Evolutionary conservation across 1,139 yeast genomes (phyloP).

Genomic region (Diutina catenulata): DNA sequence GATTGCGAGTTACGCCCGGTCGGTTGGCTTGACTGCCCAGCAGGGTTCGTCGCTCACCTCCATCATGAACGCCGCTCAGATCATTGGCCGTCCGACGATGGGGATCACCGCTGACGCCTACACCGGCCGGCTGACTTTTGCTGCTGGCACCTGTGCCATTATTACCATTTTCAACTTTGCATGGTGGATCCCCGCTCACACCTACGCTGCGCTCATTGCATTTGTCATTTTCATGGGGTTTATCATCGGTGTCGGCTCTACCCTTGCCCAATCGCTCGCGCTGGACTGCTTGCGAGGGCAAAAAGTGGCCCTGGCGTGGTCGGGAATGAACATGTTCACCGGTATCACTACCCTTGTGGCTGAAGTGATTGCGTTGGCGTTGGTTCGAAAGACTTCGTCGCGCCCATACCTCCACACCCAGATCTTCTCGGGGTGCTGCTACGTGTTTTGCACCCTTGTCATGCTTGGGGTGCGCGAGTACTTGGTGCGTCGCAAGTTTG

Average conservation of each 20-base stretch:
- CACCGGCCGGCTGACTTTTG: conserved; percentile 43
- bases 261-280: conserved; percentile 47
- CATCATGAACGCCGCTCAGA: conserved; percentile 50
- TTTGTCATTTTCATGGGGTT: conserved; percentile 44
- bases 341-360: conserved; percentile 29
- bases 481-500: conserved; percentile 9
- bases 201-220: conserved; percentile 39
- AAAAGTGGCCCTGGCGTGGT: conserved; percentile 49
- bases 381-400: conserved; percentile 7
- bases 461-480: conserved; percentile 9
- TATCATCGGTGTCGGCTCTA: conserved; percentile 52
- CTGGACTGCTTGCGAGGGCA: conserved; percentile 33
- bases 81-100: conserved; percentile 52
- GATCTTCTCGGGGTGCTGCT: conserved; percentile 9
- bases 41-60: conserved; percentile 56
- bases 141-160: conserved; percentile 20
- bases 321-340: conserved; percentile 38
- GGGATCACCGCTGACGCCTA: conserved; percentile 45
- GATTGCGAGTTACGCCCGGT: conserved; percentile 46
- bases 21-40: conserved; percentile 41
- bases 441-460: conserved; percentile 7
- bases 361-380: conserved; percentile 14
- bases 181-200: conserved; percentile 45
- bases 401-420: conserved; percentile 9
- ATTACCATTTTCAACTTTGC: conserved; percentile 28